These are phyloP conservation scores for Phtheirospermum japonicum DNA, from an alignment of 257 asterid genomes.

Conservation along the genomic window DNA sequence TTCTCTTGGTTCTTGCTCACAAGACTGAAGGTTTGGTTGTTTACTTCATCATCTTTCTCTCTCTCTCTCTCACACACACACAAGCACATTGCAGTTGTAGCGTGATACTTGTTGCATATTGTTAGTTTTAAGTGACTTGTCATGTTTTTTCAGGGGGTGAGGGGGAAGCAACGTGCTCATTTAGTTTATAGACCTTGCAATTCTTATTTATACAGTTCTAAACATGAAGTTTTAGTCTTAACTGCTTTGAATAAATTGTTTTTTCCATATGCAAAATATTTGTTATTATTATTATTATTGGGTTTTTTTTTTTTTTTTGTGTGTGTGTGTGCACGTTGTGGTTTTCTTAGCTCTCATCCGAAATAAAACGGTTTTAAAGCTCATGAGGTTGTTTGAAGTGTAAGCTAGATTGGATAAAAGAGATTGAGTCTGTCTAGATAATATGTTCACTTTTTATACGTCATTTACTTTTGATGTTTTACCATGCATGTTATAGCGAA, in stretches of 20 bases:
- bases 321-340: too few relatives aligned
- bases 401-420: too few relatives aligned
- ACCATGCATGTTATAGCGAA: neutral
- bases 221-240: too few relatives aligned
- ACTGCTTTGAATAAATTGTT: neutral
- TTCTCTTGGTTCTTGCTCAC: neutral
- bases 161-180: too few relatives aligned
- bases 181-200: too few relatives aligned
- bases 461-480: too few relatives aligned
- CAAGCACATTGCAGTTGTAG: neutral
- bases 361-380: neutral
- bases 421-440: too few relatives aligned
- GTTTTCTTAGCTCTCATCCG: slow-evolving; percentile 14
- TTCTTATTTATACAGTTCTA: too few relatives aligned
- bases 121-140: neutral
- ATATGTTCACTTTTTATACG: too few relatives aligned
- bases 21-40: neutral
- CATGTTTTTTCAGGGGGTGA: slow-evolving; percentile 13
- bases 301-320: too few relatives aligned
- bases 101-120: neutral
- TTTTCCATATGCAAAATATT: slow-evolving; percentile 1
- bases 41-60: neutral
- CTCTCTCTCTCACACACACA: neutral
- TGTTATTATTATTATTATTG: neutral
- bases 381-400: slow-evolving; percentile 7